phyloP scores from a whole-genome alignment of 129 eudicot species.

The Heracleum sosnowskyi region DNA sequence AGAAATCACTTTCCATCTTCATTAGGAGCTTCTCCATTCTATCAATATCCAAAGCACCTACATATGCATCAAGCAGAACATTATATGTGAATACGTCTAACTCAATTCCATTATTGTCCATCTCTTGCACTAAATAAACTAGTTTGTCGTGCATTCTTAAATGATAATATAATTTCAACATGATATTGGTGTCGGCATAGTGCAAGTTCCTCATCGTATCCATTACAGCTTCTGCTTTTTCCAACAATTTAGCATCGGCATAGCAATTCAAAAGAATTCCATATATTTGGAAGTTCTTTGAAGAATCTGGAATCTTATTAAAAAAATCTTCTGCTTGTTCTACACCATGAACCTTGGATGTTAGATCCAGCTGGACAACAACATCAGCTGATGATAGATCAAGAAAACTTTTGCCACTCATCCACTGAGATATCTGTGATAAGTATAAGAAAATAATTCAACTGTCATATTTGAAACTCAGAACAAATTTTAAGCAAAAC shows the following conservation, averaged over 20 bases:
- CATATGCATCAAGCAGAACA: constrained; percentile 38
- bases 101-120: constrained; percentile 35
- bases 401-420: constrained; percentile 25
- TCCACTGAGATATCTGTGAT: constrained; percentile 38
- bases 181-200: constrained; percentile 31
- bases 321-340: too few species aligned
- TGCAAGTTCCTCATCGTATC: constrained; percentile 35
- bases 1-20: constrained; percentile 45
- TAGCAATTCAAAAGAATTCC: constrained; percentile 15
- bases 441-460: too few species aligned
- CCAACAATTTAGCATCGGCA: constrained; percentile 20
- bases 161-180: constrained; percentile 37
- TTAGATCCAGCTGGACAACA: constrained; percentile 38
- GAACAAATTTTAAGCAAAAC: too few species aligned
- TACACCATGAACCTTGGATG: constrained; percentile 23
- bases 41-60: constrained; percentile 21
- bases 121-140: constrained; percentile 31
- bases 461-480: too few species aligned
- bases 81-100: constrained; percentile 24
- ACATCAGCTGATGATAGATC: constrained; percentile 24
- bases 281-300: too few species aligned
- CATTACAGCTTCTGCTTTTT: constrained; percentile 45
- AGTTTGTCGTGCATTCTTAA: constrained; percentile 26
- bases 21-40: constrained; percentile 42
- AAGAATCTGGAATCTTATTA: too few species aligned